These are phyloP conservation scores for Pichia scutulata DNA, from an alignment of 805 yeast genomes.

Conservation along the genomic window DNA sequence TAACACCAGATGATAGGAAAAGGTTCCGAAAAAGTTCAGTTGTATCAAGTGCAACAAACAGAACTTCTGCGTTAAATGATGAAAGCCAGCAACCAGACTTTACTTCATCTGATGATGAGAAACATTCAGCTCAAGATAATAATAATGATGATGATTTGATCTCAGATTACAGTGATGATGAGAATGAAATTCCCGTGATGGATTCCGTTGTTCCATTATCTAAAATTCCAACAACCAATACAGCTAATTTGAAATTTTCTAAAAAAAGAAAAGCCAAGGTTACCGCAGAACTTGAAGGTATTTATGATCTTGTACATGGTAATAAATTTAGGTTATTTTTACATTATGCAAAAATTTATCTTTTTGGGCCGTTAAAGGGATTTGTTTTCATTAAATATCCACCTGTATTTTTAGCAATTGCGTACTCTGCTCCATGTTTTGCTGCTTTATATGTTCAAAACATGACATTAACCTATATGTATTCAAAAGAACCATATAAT, in stretches of 20 bases:
- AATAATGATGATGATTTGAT: neutral
- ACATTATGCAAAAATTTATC: slow-evolving; percentile 36
- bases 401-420: slow-evolving; percentile 60
- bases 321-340: slow-evolving; percentile 18
- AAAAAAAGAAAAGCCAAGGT: slow-evolving; percentile 15
- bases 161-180: slow-evolving; percentile 8
- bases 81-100: neutral
- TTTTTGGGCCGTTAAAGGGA: slow-evolving; percentile 55
- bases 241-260: slow-evolving; percentile 15
- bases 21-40: neutral
- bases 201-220: slow-evolving; percentile 31
- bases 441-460: slow-evolving; percentile 66
- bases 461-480: slow-evolving; percentile 59
- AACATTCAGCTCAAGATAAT: neutral
- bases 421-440: slow-evolving; percentile 65
- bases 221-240: slow-evolving; percentile 24
- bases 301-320: slow-evolving; percentile 16
- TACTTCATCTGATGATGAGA: neutral
- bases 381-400: slow-evolving; percentile 58
- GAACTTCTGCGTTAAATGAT: neutral
- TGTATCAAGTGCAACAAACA: neutral
- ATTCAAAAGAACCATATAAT: slow-evolving; percentile 58
- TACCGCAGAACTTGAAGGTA: slow-evolving; percentile 14
- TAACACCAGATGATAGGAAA: neutral
- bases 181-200: slow-evolving; percentile 27